Percentiles rank a stretch among this genome's conserved stretches.
Evolutionary conservation across 1,284 basidiomycete species (phyloP).

Genomic region (Termitomyces sp.): DNA sequence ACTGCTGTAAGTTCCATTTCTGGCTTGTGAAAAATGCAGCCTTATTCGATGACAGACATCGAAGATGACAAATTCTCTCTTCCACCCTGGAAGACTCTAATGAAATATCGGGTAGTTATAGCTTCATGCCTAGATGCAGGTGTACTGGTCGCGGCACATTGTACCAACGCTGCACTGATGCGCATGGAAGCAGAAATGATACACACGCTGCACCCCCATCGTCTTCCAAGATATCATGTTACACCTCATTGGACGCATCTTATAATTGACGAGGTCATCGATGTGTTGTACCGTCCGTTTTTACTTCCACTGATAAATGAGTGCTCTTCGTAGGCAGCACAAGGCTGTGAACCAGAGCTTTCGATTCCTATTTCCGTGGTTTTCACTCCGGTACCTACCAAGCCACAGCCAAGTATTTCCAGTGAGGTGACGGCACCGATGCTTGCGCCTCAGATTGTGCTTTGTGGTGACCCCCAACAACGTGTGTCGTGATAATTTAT

Average conservation of each 20-base stretch:
- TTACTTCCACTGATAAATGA: neutral
- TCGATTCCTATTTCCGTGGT: conserved; percentile 41
- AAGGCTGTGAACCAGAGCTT: conserved; percentile 44
- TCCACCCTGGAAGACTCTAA: conserved; percentile 37
- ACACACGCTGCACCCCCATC: conserved; percentile 30
- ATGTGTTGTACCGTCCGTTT: neutral
- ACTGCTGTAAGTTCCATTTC: conserved; percentile 31
- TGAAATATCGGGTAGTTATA: conserved; percentile 38
- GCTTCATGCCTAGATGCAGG: conserved; percentile 39
- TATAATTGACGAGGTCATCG: conserved; percentile 38
- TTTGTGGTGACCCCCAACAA: conserved; percentile 43
- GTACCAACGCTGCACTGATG: conserved; percentile 34
- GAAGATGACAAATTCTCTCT: conserved; percentile 37
- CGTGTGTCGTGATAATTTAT: conserved; percentile 22
- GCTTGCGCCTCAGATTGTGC: conserved; percentile 35
- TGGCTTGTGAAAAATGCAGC: neutral
- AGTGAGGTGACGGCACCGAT: conserved; percentile 9
- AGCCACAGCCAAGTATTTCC: conserved; percentile 1
- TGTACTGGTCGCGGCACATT: conserved; percentile 36
- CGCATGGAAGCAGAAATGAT: conserved; percentile 32
- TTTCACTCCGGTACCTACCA: conserved; percentile 16
- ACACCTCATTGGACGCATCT: conserved; percentile 45
- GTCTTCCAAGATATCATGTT: conserved; percentile 22
- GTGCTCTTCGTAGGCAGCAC: conserved; percentile 31
- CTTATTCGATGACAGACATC: conserved; percentile 23